Percentiles rank a stretch among this genome's conserved stretches.
phyloP scores from a whole-genome alignment of 768 basidiomycete genomes.

The Kwoniella mangroviensis region DNA sequence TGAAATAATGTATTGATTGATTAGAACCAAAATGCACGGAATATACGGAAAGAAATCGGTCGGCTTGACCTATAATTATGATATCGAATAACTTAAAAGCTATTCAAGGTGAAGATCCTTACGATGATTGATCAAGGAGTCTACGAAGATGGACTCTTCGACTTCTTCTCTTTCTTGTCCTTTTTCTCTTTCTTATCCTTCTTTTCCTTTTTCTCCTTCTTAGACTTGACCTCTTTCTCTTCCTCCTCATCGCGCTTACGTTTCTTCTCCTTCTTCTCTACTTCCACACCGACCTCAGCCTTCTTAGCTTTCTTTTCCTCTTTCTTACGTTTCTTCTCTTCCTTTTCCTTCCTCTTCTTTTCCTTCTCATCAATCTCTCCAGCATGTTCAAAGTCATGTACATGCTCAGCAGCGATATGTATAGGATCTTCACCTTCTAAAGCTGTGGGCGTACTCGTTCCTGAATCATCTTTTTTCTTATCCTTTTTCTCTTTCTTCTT shows the following conservation, averaged over 20 bases:
- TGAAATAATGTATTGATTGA: neutral
- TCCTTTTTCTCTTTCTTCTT: slow-evolving; percentile 33
- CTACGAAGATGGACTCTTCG: slow-evolving; percentile 11
- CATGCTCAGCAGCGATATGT: slow-evolving; percentile 16
- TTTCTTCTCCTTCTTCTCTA: slow-evolving; percentile 14
- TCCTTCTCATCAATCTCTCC: slow-evolving; percentile 24
- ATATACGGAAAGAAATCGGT: no score
- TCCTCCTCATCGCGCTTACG: slow-evolving; percentile 8
- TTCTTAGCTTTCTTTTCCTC: slow-evolving; percentile 34
- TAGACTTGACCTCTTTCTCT: slow-evolving; percentile 15
- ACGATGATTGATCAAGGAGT: neutral
- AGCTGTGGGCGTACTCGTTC: neutral
- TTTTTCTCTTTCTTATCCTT: slow-evolving; percentile 37
- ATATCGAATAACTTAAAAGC: no score
- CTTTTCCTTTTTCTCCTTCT: slow-evolving; percentile 28
- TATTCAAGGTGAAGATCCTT: no score
- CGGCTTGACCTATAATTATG: no score
- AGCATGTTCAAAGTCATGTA: slow-evolving; percentile 21
- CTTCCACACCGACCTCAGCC: slow-evolving; percentile 1
- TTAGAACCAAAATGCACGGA: no score
- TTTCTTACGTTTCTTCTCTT: slow-evolving; percentile 49
- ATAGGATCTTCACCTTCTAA: slow-evolving; percentile 13
- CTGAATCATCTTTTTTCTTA: slow-evolving; percentile 9
- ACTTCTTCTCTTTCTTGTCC: slow-evolving; percentile 24
- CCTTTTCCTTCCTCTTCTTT: slow-evolving; percentile 33